Evolutionary conservation across 768 basidiomycete species (phyloP), one percentile per base, ranked within the genome.

Genomic region (Boletus vermiculosoides): DNA sequence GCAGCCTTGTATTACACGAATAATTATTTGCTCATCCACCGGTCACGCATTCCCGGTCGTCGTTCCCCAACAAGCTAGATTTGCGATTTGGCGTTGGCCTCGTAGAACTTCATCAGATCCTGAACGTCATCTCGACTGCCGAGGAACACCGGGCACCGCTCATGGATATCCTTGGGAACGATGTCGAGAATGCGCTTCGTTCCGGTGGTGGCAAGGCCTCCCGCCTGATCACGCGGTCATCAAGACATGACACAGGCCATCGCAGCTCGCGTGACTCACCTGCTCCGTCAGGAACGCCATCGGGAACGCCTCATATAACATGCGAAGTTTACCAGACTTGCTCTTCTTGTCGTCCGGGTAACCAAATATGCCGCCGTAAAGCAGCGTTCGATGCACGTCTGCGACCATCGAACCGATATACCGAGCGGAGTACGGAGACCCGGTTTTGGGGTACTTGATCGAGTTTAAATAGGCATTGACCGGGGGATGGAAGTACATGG

Each of bases 391-490:
- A 75, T 97, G 94, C 25, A 98, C 96, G 74, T 99, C 96, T 50
- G 96, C 95, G 36, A 98, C 97, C 97, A 99, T 99, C 58, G 93
- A 95, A 28, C 97, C 97, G 70, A 98, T 97, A 75, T 99, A 87
- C 58, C 94, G 84, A 61, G 91, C 87, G 60, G 89, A 92, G 70
- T 97, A 96, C 11, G 96, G 95, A 25, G 83, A 77, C 34, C 85
- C 86, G 48, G 82, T 72, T 45, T 83, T 71, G 1, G 96, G 95
- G 72, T 82, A 94, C 75, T 99, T 96, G 82, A 96, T 92, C 61
- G 89, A 90, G 60, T 91, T 86, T 57, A 96, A 83, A 74, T 96
- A 96, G 42, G 85, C 83, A 49, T 75, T 76, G 47, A 92, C 90
- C 18, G 90, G 94, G 46, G 83, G 74, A 73, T 94, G 78, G 79